phyloP scores from a whole-genome alignment of 2,329 filamentous ascomycete species.

The Scleromitrula shiraiana region DNA sequence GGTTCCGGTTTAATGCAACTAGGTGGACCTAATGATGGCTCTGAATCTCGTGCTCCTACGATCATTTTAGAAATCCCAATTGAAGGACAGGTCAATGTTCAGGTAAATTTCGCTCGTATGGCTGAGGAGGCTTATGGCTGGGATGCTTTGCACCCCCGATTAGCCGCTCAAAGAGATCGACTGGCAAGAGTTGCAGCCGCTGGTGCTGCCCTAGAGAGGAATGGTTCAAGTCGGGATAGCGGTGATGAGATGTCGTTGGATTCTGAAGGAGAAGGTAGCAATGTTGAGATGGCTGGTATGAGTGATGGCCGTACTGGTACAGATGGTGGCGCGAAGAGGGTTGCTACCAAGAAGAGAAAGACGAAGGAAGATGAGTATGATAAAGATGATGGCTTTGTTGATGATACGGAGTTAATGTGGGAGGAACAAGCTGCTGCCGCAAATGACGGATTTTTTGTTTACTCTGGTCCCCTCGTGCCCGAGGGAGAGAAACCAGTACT shows the following conservation, averaged over 20 bases:
- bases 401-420: slow-evolving; percentile 92
- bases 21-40: slow-evolving; percentile 46
- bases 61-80: slow-evolving; percentile 81
- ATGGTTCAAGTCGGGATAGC: slow-evolving; percentile 58
- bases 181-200: slow-evolving; percentile 83
- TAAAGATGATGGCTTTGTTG: slow-evolving; percentile 75
- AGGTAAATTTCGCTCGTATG: slow-evolving; percentile 90
- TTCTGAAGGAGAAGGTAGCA: slow-evolving; percentile 64
- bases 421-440: slow-evolving; percentile 91
- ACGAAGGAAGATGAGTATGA: slow-evolving; percentile 79
- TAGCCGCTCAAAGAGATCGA: slow-evolving; percentile 81
- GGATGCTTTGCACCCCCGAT: slow-evolving; percentile 83
- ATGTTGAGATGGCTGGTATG: slow-evolving; percentile 77
- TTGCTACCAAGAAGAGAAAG: slow-evolving; percentile 61
- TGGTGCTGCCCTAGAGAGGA: slow-evolving; percentile 74
- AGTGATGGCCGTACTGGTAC: slow-evolving; percentile 50
- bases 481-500: slow-evolving; percentile 71
- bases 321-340: slow-evolving; percentile 52
- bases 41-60: slow-evolving; percentile 57
- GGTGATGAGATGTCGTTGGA: slow-evolving; percentile 82
- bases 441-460: slow-evolving; percentile 96
- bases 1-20: slow-evolving; percentile 55
- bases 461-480: slow-evolving; percentile 82
- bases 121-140: slow-evolving; percentile 93
- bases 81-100: slow-evolving; percentile 75